A percentile compares a stretch with the other conserved stretches of the same genome.
phyloP scores from a whole-genome alignment of 129 eudicot genomes.

The Pittosporum tobira region DNA sequence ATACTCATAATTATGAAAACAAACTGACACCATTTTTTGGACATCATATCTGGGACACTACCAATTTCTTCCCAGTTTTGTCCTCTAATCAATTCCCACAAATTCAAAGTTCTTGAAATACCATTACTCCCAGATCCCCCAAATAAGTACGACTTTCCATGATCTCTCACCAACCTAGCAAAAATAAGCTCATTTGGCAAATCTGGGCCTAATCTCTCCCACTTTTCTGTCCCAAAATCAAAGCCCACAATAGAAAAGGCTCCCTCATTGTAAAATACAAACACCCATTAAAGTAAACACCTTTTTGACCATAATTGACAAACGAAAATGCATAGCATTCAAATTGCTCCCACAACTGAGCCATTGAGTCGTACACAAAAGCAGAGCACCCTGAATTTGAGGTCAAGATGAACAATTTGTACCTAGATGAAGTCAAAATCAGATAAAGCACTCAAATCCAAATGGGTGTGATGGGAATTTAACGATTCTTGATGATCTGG shows the following conservation, averaged over 20 bases:
- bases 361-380: constrained; percentile 40
- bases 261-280: constrained; percentile 43
- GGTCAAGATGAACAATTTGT: constrained; percentile 39
- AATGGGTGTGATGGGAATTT: constrained; percentile 46
- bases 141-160: constrained; percentile 37
- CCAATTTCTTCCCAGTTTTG: constrained; percentile 61
- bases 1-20: constrained; percentile 85
- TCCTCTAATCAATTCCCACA: constrained; percentile 54
- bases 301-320: constrained; percentile 41
- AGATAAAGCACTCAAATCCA: constrained; percentile 38
- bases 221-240: constrained; percentile 34
- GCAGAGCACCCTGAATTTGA: constrained; percentile 28
- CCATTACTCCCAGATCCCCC: constrained; percentile 76
- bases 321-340: constrained; percentile 23
- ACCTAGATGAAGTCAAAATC: constrained; percentile 24
- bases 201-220: constrained; percentile 18
- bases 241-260: constrained; percentile 39
- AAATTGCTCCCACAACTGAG: constrained; percentile 34
- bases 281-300: constrained; percentile 29
- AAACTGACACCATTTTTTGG: constrained; percentile 62
- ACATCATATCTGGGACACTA: constrained; percentile 69
- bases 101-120: constrained; percentile 59
- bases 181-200: constrained; percentile 49
- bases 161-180: constrained; percentile 33
- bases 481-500: constrained; percentile 31